A percentile compares a stretch with the other conserved stretches of the same genome.
Evolutionary conservation across 768 basidiomycete species (phyloP).

Genomic region (Russula vinacea): DNA sequence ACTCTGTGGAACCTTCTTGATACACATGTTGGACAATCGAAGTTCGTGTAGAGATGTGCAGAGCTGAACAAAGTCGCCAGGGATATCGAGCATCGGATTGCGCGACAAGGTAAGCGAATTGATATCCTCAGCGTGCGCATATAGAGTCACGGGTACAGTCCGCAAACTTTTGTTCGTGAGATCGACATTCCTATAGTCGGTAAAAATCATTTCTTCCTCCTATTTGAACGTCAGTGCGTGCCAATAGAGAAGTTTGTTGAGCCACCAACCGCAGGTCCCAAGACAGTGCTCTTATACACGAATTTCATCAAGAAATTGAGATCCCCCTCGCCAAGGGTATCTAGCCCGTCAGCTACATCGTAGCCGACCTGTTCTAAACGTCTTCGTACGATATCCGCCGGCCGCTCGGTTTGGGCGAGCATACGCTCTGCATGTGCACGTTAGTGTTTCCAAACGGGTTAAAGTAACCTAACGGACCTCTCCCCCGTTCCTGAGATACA

Average conservation of each 20-base stretch:
- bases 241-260: conserved; percentile 2
- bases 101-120: conserved; percentile 83
- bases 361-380: conserved; percentile 89
- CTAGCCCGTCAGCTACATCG: conserved; percentile 71
- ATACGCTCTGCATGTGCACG: conserved; percentile 61
- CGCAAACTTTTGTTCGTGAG: conserved; percentile 76
- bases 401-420: conserved; percentile 74
- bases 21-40: conserved; percentile 83
- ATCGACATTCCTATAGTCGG: conserved; percentile 75
- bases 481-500: conserved; percentile 72
- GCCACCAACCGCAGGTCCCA: conserved; percentile 57
- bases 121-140: conserved; percentile 81
- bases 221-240: conserved; percentile 34
- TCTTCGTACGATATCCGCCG: conserved; percentile 78
- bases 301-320: conserved; percentile 85
- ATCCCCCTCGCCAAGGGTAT: conserved; percentile 73
- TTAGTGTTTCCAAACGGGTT: conserved; percentile 12
- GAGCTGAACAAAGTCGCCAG: conserved; percentile 91
- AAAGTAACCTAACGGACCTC: conserved; percentile 48
- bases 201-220: conserved; percentile 72
- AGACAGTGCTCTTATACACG: conserved; percentile 76
- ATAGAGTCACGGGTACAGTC: conserved; percentile 83
- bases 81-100: conserved; percentile 95
- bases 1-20: conserved; percentile 87
- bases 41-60: conserved; percentile 83